Evolutionary conservation across 2,329 filamentous ascomycete genomes (phyloP).

Genomic region (Neonectria magnoliae): DNA sequence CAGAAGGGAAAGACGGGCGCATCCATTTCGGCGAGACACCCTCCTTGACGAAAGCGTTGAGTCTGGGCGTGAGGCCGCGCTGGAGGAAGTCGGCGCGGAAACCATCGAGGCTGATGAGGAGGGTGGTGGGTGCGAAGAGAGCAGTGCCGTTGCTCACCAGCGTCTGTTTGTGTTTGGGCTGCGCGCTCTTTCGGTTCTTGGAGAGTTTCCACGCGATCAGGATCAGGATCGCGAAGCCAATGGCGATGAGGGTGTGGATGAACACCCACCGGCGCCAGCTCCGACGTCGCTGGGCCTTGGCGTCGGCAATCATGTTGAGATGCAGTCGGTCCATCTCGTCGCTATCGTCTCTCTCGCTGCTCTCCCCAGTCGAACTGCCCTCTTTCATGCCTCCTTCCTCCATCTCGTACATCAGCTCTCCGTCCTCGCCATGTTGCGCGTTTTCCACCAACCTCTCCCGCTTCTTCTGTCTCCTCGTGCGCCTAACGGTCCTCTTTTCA

Average conservation of each 20-base stretch:
- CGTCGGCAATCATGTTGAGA: slow-evolving; percentile 59
- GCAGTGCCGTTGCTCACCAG: slow-evolving; percentile 84
- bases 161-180: slow-evolving; percentile 34
- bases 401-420: slow-evolving; percentile 88
- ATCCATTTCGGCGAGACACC: slow-evolving; percentile 94
- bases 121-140: slow-evolving; percentile 88
- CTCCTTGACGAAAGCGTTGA: slow-evolving; percentile 80
- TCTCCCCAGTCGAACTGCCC: slow-evolving; percentile 70
- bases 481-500: slow-evolving; percentile 61
- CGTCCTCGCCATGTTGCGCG: slow-evolving; percentile 72
- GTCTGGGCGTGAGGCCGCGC: slow-evolving; percentile 82
- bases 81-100: slow-evolving; percentile 94
- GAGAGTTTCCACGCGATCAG: slow-evolving; percentile 69
- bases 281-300: slow-evolving; percentile 60
- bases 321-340: slow-evolving; percentile 65
- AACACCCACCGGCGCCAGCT: slow-evolving; percentile 65
- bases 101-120: slow-evolving; percentile 93
- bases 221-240: slow-evolving; percentile 66
- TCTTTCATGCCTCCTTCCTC: slow-evolving; percentile 80
- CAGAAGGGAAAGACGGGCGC: slow-evolving; percentile 92
- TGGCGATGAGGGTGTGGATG: slow-evolving; percentile 61
- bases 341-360: slow-evolving; percentile 69
- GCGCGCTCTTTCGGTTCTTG: slow-evolving; percentile 52
- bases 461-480: slow-evolving; percentile 62
- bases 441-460: slow-evolving; percentile 62